Conservation (phyloP, 2,329 filamentous ascomycete species). For the Monosporascus sp. region DNA sequence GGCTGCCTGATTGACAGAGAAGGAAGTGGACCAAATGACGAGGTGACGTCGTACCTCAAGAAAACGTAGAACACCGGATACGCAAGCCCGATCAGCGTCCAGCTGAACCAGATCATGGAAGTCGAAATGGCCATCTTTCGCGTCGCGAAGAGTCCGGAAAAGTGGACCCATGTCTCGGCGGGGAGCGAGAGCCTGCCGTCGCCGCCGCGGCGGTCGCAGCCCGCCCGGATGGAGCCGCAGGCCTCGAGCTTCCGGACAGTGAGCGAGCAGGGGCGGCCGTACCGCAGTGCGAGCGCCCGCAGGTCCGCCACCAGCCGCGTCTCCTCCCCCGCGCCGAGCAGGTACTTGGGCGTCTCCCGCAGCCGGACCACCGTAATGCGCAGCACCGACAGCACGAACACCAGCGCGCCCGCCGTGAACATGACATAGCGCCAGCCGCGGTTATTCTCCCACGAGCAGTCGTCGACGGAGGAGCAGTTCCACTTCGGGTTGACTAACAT, state of each 20-base stretch:
- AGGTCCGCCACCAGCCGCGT: slow-evolving; percentile 40
- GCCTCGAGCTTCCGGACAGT: slow-evolving; percentile 34
- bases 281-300: neutral
- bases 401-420: slow-evolving; percentile 40
- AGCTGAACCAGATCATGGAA: slow-evolving; percentile 60
- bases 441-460: slow-evolving; percentile 38
- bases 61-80: slow-evolving; percentile 76
- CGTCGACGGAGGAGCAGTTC: slow-evolving; percentile 34
- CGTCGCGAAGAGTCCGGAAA: slow-evolving; percentile 61
- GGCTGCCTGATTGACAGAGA: neutral
- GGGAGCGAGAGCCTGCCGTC: slow-evolving; percentile 28
- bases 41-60: slow-evolving; percentile 42
- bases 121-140: slow-evolving; percentile 56
- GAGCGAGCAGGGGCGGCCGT: neutral
- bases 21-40: neutral
- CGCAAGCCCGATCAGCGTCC: slow-evolving; percentile 64
- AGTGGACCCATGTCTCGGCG: slow-evolving; percentile 40
- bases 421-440: slow-evolving; percentile 47
- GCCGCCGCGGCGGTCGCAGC: slow-evolving; percentile 28
- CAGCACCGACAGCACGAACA: slow-evolving; percentile 44
- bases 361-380: slow-evolving; percentile 50
- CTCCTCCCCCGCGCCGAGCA: slow-evolving; percentile 47
- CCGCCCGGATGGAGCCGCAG: slow-evolving; percentile 29
- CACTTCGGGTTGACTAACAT: slow-evolving; percentile 29
- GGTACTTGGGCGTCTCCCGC: slow-evolving; percentile 55